phyloP scores from a whole-genome alignment of 148 eudicot genomes.

The Nepenthes gracilis region DNA sequence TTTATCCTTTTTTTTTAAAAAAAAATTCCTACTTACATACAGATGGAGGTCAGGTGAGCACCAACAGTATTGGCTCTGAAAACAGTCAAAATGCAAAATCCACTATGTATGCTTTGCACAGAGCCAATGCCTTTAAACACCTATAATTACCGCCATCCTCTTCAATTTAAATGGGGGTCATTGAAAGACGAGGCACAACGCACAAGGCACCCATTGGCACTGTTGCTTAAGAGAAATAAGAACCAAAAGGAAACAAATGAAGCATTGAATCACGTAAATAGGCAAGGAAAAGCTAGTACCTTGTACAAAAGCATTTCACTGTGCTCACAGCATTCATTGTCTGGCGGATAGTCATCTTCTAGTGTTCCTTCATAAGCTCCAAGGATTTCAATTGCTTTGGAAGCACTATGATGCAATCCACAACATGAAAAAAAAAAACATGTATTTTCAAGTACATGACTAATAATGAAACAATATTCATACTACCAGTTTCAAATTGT shows the following conservation, averaged over 20 bases:
- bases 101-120: too few species aligned
- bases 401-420: slow-evolving; percentile 40
- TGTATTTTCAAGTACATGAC: not conserved
- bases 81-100: too few species aligned
- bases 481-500: too few species aligned
- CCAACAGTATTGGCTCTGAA: too few species aligned
- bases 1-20: too few species aligned
- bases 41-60: too few species aligned
- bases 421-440: not conserved
- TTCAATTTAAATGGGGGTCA: too few species aligned
- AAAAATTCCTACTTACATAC: too few species aligned
- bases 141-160: too few species aligned
- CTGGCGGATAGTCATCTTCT: slow-evolving; percentile 96
- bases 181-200: too few species aligned
- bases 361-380: slow-evolving; percentile 99
- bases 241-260: not conserved
- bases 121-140: too few species aligned
- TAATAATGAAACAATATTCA: not conserved
- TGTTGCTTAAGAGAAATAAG: too few species aligned
- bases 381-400: slow-evolving; percentile 94
- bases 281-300: slow-evolving; percentile 21
- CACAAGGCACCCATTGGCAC: not conserved
- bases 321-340: slow-evolving; percentile 89
- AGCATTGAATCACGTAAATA: not conserved
- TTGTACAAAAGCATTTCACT: slow-evolving; percentile 98